phyloP scores from a whole-genome alignment of 179 eudicot species.

The Vitellaria paradoxa region DNA sequence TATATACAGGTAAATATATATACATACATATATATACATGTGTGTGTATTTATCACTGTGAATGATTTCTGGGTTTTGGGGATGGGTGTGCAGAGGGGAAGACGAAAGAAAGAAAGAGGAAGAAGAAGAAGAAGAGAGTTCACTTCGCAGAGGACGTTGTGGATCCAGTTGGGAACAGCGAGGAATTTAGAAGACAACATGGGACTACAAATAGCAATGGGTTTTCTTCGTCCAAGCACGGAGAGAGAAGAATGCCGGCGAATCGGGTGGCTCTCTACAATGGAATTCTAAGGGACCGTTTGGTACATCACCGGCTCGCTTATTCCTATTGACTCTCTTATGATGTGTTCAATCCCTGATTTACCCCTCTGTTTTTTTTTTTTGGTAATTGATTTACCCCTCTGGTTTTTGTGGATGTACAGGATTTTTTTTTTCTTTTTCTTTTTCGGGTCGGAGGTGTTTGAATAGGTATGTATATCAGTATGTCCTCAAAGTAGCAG shows the following conservation, averaged over 20 bases:
- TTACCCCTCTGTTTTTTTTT: conserved; percentile 2
- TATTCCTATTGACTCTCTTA: conserved; percentile 16
- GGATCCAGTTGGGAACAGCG: conserved; percentile 54
- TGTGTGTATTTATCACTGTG: too few relatives aligned
- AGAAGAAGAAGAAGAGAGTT: conserved; percentile 52
- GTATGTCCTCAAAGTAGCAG: too few relatives aligned
- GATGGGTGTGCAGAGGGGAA: conserved; percentile 24
- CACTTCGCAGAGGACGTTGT: conserved; percentile 72
- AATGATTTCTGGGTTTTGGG: too few relatives aligned
- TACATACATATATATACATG: too few relatives aligned
- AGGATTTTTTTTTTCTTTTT: background rate
- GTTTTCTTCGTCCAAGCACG: background rate
- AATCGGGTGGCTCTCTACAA: conserved; percentile 56
- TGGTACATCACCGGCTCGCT: conserved; percentile 28
- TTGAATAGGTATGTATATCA: too few relatives aligned
- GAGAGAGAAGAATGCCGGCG: conserved; percentile 37
- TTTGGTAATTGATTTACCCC: conserved; percentile 11
- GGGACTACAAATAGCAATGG: conserved; percentile 6
- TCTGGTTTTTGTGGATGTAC: background rate
- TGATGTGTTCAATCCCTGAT: conserved; percentile 5
- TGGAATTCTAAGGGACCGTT: conserved; percentile 56
- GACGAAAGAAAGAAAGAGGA: conserved; percentile 27
- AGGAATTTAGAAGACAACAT: conserved; percentile 36
- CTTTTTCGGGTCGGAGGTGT: too few relatives aligned
- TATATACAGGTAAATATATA: background rate